A percentile compares a stretch with the other conserved stretches of the same genome.
phyloP scores from a whole-genome alignment of 1,284 basidiomycete genomes.

The Schizopora paradoxa region DNA sequence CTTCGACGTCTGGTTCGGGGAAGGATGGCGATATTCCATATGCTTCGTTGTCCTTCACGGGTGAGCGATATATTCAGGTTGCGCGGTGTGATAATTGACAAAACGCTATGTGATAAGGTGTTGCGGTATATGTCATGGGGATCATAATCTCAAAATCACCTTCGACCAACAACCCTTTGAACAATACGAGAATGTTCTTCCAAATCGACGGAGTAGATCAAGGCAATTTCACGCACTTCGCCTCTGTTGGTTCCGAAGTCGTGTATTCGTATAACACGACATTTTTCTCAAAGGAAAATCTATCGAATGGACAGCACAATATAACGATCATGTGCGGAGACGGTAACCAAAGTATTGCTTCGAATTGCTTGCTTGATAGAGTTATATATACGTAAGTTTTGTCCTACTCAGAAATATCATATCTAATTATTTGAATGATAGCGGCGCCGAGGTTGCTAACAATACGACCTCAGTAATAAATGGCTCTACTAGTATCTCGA shows the following conservation, averaged over 20 bases:
- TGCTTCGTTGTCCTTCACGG: conserved; percentile 12
- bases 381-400: too few relatives aligned
- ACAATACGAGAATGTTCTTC: conserved; percentile 11
- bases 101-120: conserved; percentile 1
- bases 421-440: too few relatives aligned
- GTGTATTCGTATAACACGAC: conserved; percentile 12
- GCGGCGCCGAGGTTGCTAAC: too few relatives aligned
- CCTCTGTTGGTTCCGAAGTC: neutral
- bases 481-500: too few relatives aligned
- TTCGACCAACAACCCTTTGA: too few relatives aligned
- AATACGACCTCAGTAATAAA: too few relatives aligned
- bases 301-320: conserved; percentile 3
- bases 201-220: conserved; percentile 1
- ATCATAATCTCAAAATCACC: conserved; percentile 5
- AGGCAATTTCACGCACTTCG: conserved; percentile 6
- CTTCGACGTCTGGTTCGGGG: conserved; percentile 14
- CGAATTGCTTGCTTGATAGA: too few relatives aligned
- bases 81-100: too few relatives aligned
- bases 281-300: conserved; percentile 2
- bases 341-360: too few relatives aligned
- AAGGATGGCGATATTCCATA: neutral
- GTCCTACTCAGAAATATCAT: too few relatives aligned
- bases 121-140: conserved; percentile 10
- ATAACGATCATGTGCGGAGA: too few relatives aligned
- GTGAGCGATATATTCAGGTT: neutral